A percentile compares a stretch with the other conserved stretches of the same genome.
Conservation (phyloP, 2,329 filamentous ascomycete species). For the Monosporascus sp. region DNA sequence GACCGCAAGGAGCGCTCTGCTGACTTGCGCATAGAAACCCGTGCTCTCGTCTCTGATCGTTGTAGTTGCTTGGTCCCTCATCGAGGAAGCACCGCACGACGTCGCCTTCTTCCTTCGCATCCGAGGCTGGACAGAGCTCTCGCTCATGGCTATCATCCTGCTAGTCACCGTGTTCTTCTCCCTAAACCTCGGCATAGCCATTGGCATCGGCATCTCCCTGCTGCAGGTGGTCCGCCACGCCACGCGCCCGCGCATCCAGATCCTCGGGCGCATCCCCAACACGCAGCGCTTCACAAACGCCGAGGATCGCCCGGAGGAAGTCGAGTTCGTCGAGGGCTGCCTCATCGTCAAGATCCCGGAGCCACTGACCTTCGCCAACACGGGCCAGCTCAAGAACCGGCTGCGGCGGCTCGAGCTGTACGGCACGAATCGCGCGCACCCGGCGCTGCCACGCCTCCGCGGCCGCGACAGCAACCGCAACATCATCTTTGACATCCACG, state of each 20-base stretch:
- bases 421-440: constrained; percentile 79
- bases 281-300: constrained; percentile 84
- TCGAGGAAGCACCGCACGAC: constrained; percentile 93
- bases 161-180: constrained; percentile 92
- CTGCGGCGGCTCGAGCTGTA: constrained; percentile 82
- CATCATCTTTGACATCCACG: constrained; percentile 94
- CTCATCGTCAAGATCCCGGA: constrained; percentile 97
- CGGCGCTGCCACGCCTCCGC: constrained; percentile 75
- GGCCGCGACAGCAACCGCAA: constrained; percentile 79
- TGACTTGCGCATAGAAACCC: constrained; percentile 61
- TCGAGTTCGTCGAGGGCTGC: constrained; percentile 88
- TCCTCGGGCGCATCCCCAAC: constrained; percentile 81
- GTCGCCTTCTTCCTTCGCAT: constrained; percentile 84
- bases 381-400: constrained; percentile 80
- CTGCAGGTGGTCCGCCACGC: constrained; percentile 85
- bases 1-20: background rate
- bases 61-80: constrained; percentile 87
- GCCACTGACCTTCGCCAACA: constrained; percentile 94
- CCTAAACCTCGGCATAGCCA: constrained; percentile 84
- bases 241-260: constrained; percentile 91
- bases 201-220: constrained; percentile 86
- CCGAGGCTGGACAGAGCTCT: constrained; percentile 77
- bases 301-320: constrained; percentile 61
- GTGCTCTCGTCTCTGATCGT: constrained; percentile 92
- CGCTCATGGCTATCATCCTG: constrained; percentile 87